These are phyloP conservation scores for Proliferodiscus dingleyae DNA, from an alignment of 2,329 filamentous ascomycete species.

Conservation along the genomic window DNA sequence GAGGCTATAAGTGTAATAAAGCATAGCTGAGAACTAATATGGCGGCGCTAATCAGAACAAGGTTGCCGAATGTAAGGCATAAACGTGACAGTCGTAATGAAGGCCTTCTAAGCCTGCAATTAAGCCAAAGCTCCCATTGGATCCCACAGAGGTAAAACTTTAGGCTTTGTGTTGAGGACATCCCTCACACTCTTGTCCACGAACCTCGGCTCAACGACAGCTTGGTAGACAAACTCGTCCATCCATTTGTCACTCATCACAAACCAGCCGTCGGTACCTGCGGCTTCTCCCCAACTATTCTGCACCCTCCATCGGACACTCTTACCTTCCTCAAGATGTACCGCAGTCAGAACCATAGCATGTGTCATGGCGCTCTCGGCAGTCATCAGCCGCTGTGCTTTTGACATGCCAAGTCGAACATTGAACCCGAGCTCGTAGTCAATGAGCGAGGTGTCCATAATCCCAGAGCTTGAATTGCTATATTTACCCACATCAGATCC, in stretches of 20 bases:
- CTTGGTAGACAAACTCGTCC: constrained; percentile 80
- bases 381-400: constrained; percentile 67
- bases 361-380: constrained; percentile 84
- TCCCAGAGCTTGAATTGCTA: constrained; percentile 59
- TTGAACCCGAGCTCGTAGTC: constrained; percentile 85
- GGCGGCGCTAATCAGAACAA: neutral
- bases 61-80: neutral
- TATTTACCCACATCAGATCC: constrained; percentile 85
- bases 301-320: constrained; percentile 78
- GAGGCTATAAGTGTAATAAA: neutral
- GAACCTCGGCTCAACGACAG: constrained; percentile 71
- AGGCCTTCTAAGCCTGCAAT: neutral
- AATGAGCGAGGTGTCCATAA: constrained; percentile 75
- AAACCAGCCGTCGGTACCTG: constrained; percentile 77
- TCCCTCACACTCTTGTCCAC: constrained; percentile 62
- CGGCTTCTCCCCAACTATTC: constrained; percentile 72
- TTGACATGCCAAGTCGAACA: constrained; percentile 65
- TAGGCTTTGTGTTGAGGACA: constrained; percentile 64
- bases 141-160: constrained; percentile 73
- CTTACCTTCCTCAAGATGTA: constrained; percentile 65
- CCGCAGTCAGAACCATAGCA: constrained; percentile 85
- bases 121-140: constrained; percentile 71
- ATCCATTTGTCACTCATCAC: constrained; percentile 82
- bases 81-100: neutral
- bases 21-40: neutral